Evolutionary conservation across 2,329 filamentous ascomycete genomes (phyloP).

Genomic region (Neofusicoccum umdonicola): DNA sequence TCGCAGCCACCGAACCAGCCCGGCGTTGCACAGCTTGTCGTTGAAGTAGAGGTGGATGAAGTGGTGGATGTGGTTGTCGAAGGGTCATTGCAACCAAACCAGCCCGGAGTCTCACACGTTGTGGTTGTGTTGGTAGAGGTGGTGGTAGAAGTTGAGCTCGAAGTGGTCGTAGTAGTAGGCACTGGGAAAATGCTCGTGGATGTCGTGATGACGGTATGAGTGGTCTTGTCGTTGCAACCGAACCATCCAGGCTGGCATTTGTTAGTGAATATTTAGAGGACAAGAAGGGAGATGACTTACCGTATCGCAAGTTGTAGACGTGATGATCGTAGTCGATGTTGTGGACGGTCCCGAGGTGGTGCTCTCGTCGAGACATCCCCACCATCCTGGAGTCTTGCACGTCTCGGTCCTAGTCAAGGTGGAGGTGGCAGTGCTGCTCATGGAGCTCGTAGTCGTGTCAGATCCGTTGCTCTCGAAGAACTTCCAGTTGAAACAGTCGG

Average conservation of each 20-base stretch:
- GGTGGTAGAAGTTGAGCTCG: conserved; percentile 27
- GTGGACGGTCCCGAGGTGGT: conserved; percentile 49
- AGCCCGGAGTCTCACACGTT: conserved; percentile 56
- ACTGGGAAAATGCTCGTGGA: conserved; percentile 15
- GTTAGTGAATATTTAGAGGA: conserved; percentile 18
- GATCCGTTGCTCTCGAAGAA: conserved; percentile 92
- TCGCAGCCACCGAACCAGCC: conserved; percentile 51
- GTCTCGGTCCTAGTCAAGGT: conserved; percentile 75
- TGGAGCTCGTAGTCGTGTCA: conserved; percentile 62
- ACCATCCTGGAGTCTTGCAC: conserved; percentile 91
- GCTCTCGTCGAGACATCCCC: conserved; percentile 71
- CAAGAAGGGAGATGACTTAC: conserved; percentile 22
- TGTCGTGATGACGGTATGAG: conserved; percentile 25
- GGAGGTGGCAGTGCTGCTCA: conserved; percentile 55
- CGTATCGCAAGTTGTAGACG: conserved; percentile 33
- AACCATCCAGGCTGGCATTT: conserved; percentile 20
- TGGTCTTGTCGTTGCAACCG: conserved; percentile 28
- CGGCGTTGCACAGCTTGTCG: conserved; percentile 37
- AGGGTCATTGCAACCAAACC: conserved; percentile 64
- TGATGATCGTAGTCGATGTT: conserved; percentile 34
- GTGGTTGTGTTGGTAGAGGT: conserved; percentile 27
- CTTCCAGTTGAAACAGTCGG: conserved; percentile 91
- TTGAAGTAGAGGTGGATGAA: conserved; percentile 21
- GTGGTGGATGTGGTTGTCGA: conserved; percentile 35
- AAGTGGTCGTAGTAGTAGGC: conserved; percentile 24